Conservation (phyloP, 75 land plant genomes). For the Chamaecyparis obtusa region DNA sequence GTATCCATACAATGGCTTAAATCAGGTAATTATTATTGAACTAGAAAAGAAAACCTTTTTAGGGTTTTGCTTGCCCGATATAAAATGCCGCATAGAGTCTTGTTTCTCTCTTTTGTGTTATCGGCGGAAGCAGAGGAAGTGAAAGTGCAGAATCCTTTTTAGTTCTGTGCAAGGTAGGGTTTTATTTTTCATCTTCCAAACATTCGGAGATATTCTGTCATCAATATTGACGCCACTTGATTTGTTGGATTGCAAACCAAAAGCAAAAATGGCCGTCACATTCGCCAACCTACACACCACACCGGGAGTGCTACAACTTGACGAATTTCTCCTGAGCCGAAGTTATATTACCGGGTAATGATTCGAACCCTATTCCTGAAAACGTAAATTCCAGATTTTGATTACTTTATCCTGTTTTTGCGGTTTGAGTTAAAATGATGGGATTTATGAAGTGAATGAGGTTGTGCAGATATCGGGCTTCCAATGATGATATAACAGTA, state of each 20-base stretch:
- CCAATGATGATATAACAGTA: constrained; percentile 79
- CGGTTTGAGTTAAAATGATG: not conserved
- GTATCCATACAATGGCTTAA: not conserved
- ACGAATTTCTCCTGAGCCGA: constrained; percentile 56
- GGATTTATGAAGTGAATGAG: not conserved
- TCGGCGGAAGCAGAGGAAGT: not conserved
- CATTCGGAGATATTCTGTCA: not conserved
- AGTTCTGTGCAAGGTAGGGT: not conserved
- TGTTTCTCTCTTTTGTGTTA: not conserved
- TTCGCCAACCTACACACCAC: constrained; percentile 68
- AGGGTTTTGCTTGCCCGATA: not conserved
- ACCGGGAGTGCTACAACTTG: constrained; percentile 65
- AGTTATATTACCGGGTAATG: constrained; percentile 73
- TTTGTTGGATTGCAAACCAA: not conserved
- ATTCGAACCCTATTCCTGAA: not conserved
- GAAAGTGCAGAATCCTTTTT: not conserved
- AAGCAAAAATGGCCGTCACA: constrained; percentile 55
- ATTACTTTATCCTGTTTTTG: not conserved
- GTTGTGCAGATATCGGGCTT: constrained; percentile 51
- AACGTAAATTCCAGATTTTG: not conserved
- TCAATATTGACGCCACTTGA: not conserved
- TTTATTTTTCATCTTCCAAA: not conserved
- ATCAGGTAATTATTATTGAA: not conserved
- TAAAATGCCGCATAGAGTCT: not conserved
- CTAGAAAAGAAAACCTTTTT: not conserved